These are phyloP conservation scores for Aspergillus brunneoviolaceus DNA, from an alignment of 2,329 filamentous ascomycete genomes.

Conservation along the genomic window DNA sequence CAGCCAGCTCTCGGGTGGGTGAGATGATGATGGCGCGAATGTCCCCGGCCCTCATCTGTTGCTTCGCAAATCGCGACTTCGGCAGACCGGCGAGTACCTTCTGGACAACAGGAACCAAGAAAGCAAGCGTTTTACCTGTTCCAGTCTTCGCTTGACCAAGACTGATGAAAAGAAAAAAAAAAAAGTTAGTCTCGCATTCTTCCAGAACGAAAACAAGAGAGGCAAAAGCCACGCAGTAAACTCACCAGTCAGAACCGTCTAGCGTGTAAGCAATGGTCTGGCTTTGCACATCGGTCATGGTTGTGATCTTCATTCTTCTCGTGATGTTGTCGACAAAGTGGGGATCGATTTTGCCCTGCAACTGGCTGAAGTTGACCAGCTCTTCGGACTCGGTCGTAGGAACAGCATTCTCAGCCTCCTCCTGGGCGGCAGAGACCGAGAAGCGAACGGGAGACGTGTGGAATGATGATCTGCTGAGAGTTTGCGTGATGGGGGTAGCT, in stretches of 20 bases:
- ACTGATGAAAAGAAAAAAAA: constrained; percentile 42
- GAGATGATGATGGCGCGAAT: constrained; percentile 63
- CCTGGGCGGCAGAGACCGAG: constrained; percentile 26
- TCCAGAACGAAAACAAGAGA: not conserved
- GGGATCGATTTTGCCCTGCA: constrained; percentile 55
- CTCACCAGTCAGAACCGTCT: constrained; percentile 79
- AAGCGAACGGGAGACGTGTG: constrained; percentile 29
- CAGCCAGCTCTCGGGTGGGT: constrained; percentile 62
- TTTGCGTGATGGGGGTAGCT: constrained; percentile 15
- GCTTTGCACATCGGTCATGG: constrained; percentile 90
- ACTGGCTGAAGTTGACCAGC: constrained; percentile 41
- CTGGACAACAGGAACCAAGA: constrained; percentile 82
- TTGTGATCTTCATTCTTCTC: constrained; percentile 69
- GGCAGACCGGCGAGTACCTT: constrained; percentile 68
- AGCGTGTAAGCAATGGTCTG: constrained; percentile 79
- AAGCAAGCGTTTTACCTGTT: constrained; percentile 94
- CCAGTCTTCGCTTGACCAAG: constrained; percentile 95
- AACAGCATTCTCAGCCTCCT: constrained; percentile 22
- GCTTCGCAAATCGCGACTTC: constrained; percentile 44
- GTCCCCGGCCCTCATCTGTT: constrained; percentile 39
- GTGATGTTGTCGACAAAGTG: constrained; percentile 69
- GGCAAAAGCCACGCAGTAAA: not conserved
- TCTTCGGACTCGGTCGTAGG: constrained; percentile 17
- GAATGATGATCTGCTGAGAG: constrained; percentile 32
- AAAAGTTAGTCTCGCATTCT: not conserved